Conservation (phyloP, 139 green algal species). For the Ettlia oleoabundans region DNA sequence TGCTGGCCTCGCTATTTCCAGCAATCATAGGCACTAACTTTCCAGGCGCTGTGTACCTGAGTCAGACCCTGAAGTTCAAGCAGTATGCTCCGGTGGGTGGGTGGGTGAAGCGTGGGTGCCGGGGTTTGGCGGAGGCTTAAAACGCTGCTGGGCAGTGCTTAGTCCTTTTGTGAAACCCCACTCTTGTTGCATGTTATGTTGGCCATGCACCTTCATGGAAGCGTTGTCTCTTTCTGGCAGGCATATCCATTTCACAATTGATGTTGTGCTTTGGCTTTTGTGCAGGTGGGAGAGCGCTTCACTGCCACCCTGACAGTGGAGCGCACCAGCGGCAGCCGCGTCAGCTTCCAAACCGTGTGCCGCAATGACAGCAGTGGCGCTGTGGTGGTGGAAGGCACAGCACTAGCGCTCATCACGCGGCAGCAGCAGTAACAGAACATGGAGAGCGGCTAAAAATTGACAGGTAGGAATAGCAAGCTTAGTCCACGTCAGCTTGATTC, state of each 20-base stretch:
- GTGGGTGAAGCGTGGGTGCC: background rate
- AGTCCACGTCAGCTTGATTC: no score
- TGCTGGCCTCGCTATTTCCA: constrained; percentile 78
- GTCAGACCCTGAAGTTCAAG: constrained; percentile 73
- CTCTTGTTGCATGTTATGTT: background rate
- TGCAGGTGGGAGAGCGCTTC: constrained; percentile 21
- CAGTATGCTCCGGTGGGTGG: constrained; percentile 46
- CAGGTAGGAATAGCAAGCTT: no score
- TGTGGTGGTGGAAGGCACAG: constrained; percentile 19
- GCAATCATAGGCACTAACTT: constrained; percentile 74
- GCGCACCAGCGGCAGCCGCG: constrained; percentile 13
- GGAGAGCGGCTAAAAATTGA: background rate
- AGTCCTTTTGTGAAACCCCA: background rate
- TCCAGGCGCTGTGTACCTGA: constrained; percentile 73
- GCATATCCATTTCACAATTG: no score
- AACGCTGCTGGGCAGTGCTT: background rate
- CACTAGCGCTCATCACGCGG: constrained; percentile 13
- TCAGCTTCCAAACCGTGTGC: constrained; percentile 28
- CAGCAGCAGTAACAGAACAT: background rate
- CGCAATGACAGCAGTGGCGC: background rate
- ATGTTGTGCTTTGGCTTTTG: no score
- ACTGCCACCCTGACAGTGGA: constrained; percentile 23
- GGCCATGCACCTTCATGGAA: no score
- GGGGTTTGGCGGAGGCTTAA: background rate
- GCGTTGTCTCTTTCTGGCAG: no score